These are phyloP conservation scores for Colletotrichum chrysophilum DNA, from an alignment of 2,329 filamentous ascomycete genomes.

Conservation along the genomic window DNA sequence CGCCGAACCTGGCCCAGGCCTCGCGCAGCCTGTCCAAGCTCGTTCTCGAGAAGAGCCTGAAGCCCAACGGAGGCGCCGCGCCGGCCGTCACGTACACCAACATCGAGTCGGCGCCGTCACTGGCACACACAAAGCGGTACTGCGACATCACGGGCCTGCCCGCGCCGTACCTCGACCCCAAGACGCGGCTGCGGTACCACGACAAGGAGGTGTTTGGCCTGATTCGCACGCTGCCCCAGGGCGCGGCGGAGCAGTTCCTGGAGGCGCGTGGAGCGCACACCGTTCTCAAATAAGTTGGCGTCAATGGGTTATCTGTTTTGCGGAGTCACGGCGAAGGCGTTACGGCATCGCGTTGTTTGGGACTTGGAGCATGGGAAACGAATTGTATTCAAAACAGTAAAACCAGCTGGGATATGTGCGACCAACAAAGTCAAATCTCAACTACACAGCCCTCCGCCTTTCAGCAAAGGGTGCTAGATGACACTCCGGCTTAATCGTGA, in stretches of 20 bases:
- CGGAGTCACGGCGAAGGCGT: not conserved
- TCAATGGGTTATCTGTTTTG: not conserved
- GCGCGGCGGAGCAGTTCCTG: conserved; percentile 84
- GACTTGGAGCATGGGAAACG: not conserved
- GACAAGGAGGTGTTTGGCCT: conserved; percentile 90
- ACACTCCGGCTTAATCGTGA: conserved; percentile 99
- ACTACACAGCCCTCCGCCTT: conserved; percentile 82
- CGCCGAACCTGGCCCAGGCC: conserved; percentile 84
- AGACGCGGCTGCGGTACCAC: conserved; percentile 91
- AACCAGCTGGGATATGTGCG: conserved; percentile 61
- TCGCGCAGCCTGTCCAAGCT: conserved; percentile 85
- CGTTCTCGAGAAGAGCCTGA: conserved; percentile 82
- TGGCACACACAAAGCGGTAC: conserved; percentile 86
- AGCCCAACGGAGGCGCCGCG: conserved; percentile 50
- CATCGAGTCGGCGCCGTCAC: conserved; percentile 90
- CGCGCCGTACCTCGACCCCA: conserved; percentile 93
- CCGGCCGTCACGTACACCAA: conserved; percentile 91
- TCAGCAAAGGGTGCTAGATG: conserved; percentile 82
- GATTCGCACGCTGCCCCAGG: conserved; percentile 80
- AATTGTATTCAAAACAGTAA: not conserved
- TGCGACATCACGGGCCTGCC: conserved; percentile 94
- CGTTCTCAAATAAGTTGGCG: conserved; percentile 74
- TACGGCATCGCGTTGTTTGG: not conserved
- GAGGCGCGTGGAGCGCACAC: conserved; percentile 92
- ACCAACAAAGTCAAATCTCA: conserved; percentile 95